phyloP scores from a whole-genome alignment of 371 early-diverging fungal genomes.

The Chytridiales sp. region DNA sequence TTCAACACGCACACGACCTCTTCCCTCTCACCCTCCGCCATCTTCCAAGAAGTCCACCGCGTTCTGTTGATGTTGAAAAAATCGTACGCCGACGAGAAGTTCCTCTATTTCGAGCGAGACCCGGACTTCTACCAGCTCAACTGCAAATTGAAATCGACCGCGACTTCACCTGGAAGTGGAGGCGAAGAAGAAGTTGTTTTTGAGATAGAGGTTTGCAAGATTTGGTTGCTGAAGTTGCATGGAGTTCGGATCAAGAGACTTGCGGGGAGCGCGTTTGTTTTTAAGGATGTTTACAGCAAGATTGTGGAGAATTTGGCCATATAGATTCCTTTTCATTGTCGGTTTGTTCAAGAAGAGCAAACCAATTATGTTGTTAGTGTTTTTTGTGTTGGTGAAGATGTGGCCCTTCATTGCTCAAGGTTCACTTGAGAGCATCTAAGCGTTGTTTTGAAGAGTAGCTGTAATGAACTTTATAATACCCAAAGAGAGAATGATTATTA shows the following conservation, averaged over 20 bases:
- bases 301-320: conserved; percentile 33
- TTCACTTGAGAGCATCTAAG: too few relatives aligned
- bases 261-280: conserved; percentile 48
- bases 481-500: too few relatives aligned
- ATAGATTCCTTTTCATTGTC: too few relatives aligned
- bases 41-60: conserved; percentile 56
- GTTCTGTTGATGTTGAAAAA: conserved; percentile 37
- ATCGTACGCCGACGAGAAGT: conserved; percentile 16
- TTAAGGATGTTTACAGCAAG: conserved; percentile 48
- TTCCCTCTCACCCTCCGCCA: conserved; percentile 36
- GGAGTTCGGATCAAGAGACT: conserved; percentile 55
- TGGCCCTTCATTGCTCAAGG: too few relatives aligned
- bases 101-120: conserved; percentile 38
- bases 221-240: conserved; percentile 56
- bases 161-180: conserved; percentile 11
- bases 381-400: too few relatives aligned
- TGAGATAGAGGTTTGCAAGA: conserved; percentile 57
- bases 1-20: conserved; percentile 43
- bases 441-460: too few relatives aligned
- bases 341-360: too few relatives aligned
- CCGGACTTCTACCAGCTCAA: conserved; percentile 43
- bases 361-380: too few relatives aligned
- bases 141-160: conserved; percentile 26
- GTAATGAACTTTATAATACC: too few relatives aligned
- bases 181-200: conserved; percentile 40